Base-by-base conservation (phyloP, 441 rosid genomes). In the Kokia cookei region DNA sequence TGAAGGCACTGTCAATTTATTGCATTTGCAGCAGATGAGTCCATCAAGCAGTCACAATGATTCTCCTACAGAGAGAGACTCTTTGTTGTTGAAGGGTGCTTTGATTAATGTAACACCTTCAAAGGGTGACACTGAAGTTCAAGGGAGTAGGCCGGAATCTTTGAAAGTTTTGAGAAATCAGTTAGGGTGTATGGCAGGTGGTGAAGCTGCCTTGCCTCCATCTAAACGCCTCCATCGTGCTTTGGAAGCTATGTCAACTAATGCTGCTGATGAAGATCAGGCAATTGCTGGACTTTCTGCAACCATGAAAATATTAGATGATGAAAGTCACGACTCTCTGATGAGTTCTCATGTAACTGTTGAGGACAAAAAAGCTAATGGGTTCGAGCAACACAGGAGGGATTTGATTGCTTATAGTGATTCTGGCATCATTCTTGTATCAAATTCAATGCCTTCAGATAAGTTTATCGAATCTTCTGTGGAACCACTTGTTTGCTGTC, bases 141-240 rank as follows among this genome's bases (percentile, higher is more conserved):
- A 75, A 32, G 93, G 59, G 53, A 82, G 67, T 42, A 73, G 59
- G 74, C 73, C 78, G 29, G 80, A 74, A 68, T 75, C 72, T 78
- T 80, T 76, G 81, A 82, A 72, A 65, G 72, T 59, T 5, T 76
- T 75, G 54, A 86, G 79, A 72, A 87, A 74, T 70, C 96, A 86
- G 78, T 66, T 83, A 76, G 82, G 85, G 71, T 72, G 86, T 80
- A 81, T 86, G n/a, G 86, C 85, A 8, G 91, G 85, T 78, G 90
- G 80, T 42, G 94, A 89, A 78, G 86, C 96, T 83, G 88, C 87
- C 79, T 85, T 90, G 67, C 97, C 94, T 71, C 97, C 95, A 40
- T 84, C 92, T 58, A 92, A 92, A 78, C 93, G 95, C 66, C 87
- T 90, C 67, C 92, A 86, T 81, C 92, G 93, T 75, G 97, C 94